Evolutionary conservation across 306 rosid genomes (phyloP).

Genomic region (Quercus ilex): DNA sequence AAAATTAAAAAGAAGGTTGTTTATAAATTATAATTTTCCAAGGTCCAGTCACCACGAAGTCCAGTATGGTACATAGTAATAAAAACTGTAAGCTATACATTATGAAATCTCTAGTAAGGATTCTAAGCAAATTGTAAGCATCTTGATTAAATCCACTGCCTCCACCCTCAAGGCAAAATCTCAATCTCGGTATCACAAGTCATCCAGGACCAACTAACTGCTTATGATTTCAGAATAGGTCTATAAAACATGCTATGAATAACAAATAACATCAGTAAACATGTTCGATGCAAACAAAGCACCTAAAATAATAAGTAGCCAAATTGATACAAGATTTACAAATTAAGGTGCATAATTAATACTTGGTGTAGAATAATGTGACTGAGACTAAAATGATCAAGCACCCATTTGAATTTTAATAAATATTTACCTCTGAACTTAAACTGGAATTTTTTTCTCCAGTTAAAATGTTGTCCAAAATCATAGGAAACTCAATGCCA

Average conservation of each 20-base stretch:
- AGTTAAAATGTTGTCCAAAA: conserved; percentile 48
- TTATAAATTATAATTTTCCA: not conserved
- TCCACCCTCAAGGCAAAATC: not conserved
- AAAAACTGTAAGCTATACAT: not conserved
- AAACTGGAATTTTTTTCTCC: conserved; percentile 46
- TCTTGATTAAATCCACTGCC: not conserved
- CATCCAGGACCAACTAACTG: not conserved
- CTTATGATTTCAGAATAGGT: not conserved
- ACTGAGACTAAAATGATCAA: conserved; percentile 5
- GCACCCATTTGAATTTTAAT: conserved; percentile 1
- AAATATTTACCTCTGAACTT: conserved; percentile 65
- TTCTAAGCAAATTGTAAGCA: not conserved
- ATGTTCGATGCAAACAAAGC: not conserved
- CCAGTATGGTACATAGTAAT: not conserved
- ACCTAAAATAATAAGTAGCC: not conserved
- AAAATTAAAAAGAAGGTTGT: not conserved
- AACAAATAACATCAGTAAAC: not conserved
- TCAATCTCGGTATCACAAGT: not conserved
- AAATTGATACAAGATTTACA: not conserved
- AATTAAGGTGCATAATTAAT: conserved; percentile 4
- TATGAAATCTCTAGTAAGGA: not conserved
- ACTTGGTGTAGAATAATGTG: not conserved
- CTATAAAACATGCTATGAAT: not conserved
- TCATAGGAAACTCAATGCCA: conserved; percentile 82
- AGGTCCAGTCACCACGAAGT: not conserved